phyloP scores from a whole-genome alignment of 2,329 filamentous ascomycete genomes.

The Fusarium paranaense region DNA sequence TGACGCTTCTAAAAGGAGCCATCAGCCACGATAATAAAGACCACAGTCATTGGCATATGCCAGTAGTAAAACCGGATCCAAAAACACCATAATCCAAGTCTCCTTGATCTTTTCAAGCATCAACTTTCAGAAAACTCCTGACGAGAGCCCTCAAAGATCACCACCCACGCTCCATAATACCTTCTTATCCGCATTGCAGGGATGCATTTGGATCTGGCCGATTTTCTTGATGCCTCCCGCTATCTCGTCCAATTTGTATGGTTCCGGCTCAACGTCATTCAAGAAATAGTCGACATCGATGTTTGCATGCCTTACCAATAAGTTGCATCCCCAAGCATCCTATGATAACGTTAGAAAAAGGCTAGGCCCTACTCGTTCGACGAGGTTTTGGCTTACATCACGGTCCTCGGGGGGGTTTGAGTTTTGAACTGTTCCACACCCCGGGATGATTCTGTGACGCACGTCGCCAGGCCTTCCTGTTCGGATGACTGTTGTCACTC shows the following conservation, averaged over 20 bases:
- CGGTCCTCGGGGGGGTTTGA: neutral
- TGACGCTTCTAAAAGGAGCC: no score
- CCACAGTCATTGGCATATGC: no score
- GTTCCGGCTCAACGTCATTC: accelerated
- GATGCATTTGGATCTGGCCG: conserved; percentile 3
- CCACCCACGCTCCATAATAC: neutral
- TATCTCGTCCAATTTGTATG: neutral
- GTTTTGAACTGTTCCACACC: neutral
- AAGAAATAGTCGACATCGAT: neutral
- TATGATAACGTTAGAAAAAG: neutral
- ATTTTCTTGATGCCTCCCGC: neutral
- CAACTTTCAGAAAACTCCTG: neutral
- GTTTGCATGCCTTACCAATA: neutral
- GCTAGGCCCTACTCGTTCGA: no score
- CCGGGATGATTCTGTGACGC: neutral
- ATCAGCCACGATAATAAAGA: no score
- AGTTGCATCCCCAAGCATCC: neutral
- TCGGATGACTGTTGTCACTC: neutral
- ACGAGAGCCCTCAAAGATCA: neutral
- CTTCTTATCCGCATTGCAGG: neutral
- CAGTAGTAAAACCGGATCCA: no score
- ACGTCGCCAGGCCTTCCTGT: neutral
- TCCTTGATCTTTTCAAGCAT: no score
- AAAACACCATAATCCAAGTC: no score
- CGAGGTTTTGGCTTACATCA: neutral